These are phyloP conservation scores for Cryphonectria carpinicola DNA, from an alignment of 2,329 filamentous ascomycete species.

Conservation along the genomic window DNA sequence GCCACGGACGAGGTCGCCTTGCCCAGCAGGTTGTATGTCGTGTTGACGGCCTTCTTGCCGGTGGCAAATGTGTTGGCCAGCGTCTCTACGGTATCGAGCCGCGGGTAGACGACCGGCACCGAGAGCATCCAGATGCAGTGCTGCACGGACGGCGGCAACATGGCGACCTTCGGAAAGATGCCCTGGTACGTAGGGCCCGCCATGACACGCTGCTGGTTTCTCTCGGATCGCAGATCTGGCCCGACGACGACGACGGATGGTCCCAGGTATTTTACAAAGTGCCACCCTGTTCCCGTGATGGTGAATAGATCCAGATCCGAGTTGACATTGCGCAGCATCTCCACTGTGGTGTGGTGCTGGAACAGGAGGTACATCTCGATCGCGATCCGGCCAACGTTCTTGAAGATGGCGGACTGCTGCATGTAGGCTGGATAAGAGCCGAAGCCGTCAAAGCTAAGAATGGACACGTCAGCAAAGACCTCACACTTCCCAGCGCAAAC, in stretches of 20 bases:
- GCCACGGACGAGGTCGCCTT: slow-evolving; percentile 95
- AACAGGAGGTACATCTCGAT: slow-evolving; percentile 98
- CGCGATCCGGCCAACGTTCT: slow-evolving; percentile 93
- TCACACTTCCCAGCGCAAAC: slow-evolving; percentile 65
- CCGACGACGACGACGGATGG: slow-evolving; percentile 89
- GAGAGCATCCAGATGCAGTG: slow-evolving; percentile 97
- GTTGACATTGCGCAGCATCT: slow-evolving; percentile 86
- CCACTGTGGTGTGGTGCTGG: slow-evolving; percentile 95
- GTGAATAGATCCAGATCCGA: slow-evolving; percentile 94
- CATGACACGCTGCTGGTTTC: slow-evolving; percentile 89
- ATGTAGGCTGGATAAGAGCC: slow-evolving; percentile 98
- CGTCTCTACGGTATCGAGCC: slow-evolving; percentile 88
- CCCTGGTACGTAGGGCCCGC: slow-evolving; percentile 97
- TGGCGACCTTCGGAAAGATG: slow-evolving; percentile 92
- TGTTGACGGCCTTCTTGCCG: slow-evolving; percentile 95
- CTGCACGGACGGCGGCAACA: slow-evolving; percentile 88
- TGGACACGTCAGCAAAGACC: slow-evolving; percentile 20
- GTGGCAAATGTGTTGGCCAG: slow-evolving; percentile 89
- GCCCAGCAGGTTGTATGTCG: slow-evolving; percentile 92
- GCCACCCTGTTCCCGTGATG: slow-evolving; percentile 96
- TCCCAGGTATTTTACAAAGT: slow-evolving; percentile 96
- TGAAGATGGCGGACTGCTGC: slow-evolving; percentile 97
- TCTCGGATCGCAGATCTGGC: slow-evolving; percentile 88
- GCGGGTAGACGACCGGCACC: slow-evolving; percentile 87
- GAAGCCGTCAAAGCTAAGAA: slow-evolving; percentile 85